Base-by-base conservation (phyloP, 2,329 filamentous ascomycete genomes). In the Gyromitra esculenta region DNA sequence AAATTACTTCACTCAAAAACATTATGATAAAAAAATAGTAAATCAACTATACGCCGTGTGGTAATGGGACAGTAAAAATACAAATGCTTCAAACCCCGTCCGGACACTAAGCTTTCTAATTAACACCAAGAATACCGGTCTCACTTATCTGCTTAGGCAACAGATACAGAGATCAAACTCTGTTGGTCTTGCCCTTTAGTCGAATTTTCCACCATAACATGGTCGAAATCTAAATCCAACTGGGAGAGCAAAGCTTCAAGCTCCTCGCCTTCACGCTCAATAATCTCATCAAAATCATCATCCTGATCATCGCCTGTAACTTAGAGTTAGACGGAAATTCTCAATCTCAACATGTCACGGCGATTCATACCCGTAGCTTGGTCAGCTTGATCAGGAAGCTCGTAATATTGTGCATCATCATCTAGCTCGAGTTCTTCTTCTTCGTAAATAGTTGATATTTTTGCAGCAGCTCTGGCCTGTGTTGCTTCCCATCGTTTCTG, bases 161-260 rank as follows among this genome's bases (percentile, higher is more conserved):
- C 25, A 43, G 59, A 59, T 8, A 18, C 8, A 6, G 39, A 45
- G 13, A 35, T 25, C 15, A 52, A 5, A 13, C 50, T 65, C n/a
- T 5, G 18, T n/a, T n/a, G 60, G 18, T 13, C 21, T 5, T 37
- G 25, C 8, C 1, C n/a, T 48, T 31, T 48, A 9, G 37, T 15
- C 0, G 71, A 41, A 15, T 59, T 52, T 45, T 35, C 71, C 57
- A 69, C 43, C 43, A 74, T 73, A 31, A 67, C 70, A 43, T 79
- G 77, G 11, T 70, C 74, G 11, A 72, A 73, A n/a, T 81, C 81
- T 75, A 86, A 82, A 79, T 81, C 80, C 85, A 87, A 79, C 21
- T 86, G 85, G 37, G 85, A 85, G 31, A 90, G 79, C 82, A 90
- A 83, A 4, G 87, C 87, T 56, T 91, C 87, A 15, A 90, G 78